Evolutionary conservation across 441 rosid species (phyloP).

Genomic region (Melastoma candidum): DNA sequence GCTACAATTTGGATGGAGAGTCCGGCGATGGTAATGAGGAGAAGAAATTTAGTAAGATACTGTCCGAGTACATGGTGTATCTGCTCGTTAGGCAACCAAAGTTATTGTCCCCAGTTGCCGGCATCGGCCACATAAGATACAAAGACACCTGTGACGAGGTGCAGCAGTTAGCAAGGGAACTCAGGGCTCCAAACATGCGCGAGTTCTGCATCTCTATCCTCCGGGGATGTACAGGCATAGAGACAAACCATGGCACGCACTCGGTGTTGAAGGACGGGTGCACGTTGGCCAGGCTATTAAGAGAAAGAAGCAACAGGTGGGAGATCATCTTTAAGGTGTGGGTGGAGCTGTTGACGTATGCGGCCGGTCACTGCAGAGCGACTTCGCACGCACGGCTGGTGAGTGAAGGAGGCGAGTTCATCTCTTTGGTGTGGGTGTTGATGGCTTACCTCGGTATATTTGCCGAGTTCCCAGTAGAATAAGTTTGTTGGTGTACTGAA

Average conservation of each 20-base stretch:
- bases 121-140: not conserved
- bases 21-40: not conserved
- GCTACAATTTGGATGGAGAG: not conserved
- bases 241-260: not conserved
- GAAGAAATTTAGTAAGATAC: not conserved
- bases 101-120: not conserved
- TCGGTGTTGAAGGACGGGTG: not conserved
- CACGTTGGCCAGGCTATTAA: not conserved
- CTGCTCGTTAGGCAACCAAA: not conserved
- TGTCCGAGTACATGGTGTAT: not conserved
- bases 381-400: not conserved
- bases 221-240: not conserved
- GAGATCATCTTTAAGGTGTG: not conserved
- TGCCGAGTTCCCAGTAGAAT: no score
- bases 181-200: not conserved
- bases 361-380: constrained; percentile 1
- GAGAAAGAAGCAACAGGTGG: not conserved
- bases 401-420: not conserved
- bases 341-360: not conserved
- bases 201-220: not conserved
- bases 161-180: not conserved
- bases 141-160: not conserved
- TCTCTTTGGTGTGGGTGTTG: not conserved
- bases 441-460: not conserved
- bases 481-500: no score